Base-by-base conservation (phyloP, 345 rosid genomes). In the sweet orange (Citrus sinensis) region DNA sequence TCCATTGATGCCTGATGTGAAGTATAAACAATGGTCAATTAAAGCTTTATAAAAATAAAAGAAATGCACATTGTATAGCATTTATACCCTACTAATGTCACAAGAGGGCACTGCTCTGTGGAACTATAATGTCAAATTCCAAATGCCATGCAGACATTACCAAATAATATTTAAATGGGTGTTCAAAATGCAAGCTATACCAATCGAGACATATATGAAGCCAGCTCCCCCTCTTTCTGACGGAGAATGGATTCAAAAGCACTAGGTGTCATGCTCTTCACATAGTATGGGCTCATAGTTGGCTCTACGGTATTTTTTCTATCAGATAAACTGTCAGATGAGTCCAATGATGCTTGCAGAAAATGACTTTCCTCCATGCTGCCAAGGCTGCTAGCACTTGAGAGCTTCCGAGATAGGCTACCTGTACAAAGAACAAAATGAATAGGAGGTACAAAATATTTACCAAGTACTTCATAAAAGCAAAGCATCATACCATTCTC, bases 191-290 rank as follows among this genome's bases (percentile, higher is more conserved):
- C 39, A 82, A 73, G 20, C 35, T 84, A 63, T 88, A 97, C 99
- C 98, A 97, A 89, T 74, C 98, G 99, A 76, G 99, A 92, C 92
- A 92, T 90, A 83, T 94, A 97, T 14, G 98, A 94, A 27, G 97
- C 93, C 83, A 97, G 93, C 86, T 97, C 99, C 29, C 99, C 99
- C 88, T 97, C 99, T 89, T 97, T 97, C 86, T 94, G 99, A 70
- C 97, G 95, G 85, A 94, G 98, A 64, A 97, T 87, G 69, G 97
- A 86, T 84, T 97, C 98, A 82, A 92, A 94, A 82, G 98, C 88
- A 85, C 93, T 93, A 56, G 95, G 94, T 76, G 96, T 97, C 88
- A 94, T 90, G 88, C 96, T 94, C 89, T 92, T 97, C 94, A 94
- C 87, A 85, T 86, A 91, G 89, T 88, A 92, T 9, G 98, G 91